phyloP scores from a whole-genome alignment of 192 early-diverging fungal species.

The Glomus cerebriforme region DNA sequence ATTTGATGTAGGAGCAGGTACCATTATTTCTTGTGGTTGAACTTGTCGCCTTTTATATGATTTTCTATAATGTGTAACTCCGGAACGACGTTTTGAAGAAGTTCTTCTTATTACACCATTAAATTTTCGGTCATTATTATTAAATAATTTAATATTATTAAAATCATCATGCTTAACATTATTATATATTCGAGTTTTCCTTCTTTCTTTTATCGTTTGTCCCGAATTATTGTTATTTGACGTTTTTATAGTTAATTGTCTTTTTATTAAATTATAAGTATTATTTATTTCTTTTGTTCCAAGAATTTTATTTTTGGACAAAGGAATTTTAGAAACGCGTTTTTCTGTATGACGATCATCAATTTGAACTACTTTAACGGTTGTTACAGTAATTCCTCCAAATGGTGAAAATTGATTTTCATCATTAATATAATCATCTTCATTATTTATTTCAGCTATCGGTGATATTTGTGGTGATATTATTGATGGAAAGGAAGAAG shows the following conservation, averaged over 20 bases:
- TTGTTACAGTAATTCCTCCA: not conserved
- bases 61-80: not conserved
- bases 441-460: not conserved
- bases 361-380: not conserved
- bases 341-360: not conserved
- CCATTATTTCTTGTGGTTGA: not conserved
- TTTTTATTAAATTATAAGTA: not conserved
- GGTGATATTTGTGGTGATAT: not conserved
- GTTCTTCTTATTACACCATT: not conserved
- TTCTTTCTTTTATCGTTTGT: not conserved
- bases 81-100: not conserved
- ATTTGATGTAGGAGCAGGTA: not conserved
- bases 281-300: not conserved
- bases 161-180: not conserved
- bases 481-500: not conserved
- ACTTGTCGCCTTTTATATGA: not conserved
- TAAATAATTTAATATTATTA: not conserved
- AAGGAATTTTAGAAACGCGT: not conserved
- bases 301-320: not conserved
- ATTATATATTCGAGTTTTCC: not conserved
- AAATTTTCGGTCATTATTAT: not conserved
- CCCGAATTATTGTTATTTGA: not conserved
- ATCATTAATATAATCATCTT: not conserved
- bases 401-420: not conserved
- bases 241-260: not conserved